Evolutionary conservation across 108 stramenopile genomes (phyloP).

Genomic region (Chaetoceros muelleri): DNA sequence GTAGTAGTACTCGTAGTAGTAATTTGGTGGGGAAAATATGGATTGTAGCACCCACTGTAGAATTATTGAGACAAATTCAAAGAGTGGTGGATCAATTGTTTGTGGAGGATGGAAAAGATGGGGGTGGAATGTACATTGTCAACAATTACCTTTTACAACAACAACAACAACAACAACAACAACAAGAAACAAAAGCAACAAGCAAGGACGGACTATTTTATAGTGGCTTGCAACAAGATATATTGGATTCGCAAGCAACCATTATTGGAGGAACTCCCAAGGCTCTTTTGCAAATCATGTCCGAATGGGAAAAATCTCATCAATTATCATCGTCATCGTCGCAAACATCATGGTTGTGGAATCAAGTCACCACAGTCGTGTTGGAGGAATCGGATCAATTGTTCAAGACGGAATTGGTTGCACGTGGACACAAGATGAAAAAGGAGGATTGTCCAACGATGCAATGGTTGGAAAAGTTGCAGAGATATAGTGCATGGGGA

Average conservation of each 20-base stretch:
- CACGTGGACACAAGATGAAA: constrained; percentile 18
- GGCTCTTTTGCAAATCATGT: constrained; percentile 24
- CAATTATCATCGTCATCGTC: neutral
- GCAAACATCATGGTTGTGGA: constrained; percentile 13
- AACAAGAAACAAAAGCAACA: neutral
- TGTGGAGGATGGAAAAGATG: constrained; percentile 10
- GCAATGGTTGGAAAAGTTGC: neutral
- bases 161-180: neutral
- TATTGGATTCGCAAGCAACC: constrained; percentile 7
- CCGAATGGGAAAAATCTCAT: neutral
- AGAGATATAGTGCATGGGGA: neutral
- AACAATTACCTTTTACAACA: constrained; percentile 4
- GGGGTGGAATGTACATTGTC: neutral
- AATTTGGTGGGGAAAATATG: constrained; percentile 17
- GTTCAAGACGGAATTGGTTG: constrained; percentile 43
- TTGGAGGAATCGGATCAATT: constrained; percentile 73
- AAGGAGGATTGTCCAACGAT: constrained; percentile 4
- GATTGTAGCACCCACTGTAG: constrained; percentile 62
- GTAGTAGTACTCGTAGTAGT: neutral
- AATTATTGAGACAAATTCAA: constrained; percentile 55
- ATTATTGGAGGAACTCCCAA: constrained; percentile 54
- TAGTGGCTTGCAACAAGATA: constrained; percentile 13
- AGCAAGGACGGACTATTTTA: constrained; percentile 23
- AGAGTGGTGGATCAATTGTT: constrained; percentile 40
- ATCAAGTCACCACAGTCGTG: constrained; percentile 42